Evolutionary conservation across 345 rosid species (phyloP).

Genomic region (Sisymbrium irio): DNA sequence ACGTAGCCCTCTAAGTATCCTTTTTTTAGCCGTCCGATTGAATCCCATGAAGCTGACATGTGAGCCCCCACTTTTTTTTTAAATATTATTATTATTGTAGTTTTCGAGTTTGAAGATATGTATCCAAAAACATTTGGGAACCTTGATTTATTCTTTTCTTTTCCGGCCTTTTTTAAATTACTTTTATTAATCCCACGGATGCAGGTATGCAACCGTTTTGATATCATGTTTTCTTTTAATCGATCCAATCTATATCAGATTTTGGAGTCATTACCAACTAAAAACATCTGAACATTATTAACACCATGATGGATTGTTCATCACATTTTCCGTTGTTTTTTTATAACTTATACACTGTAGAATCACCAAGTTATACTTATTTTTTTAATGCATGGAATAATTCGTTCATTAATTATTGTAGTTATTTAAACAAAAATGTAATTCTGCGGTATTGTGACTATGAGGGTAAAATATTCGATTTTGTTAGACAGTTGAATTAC

Average conservation of each 20-base stretch:
- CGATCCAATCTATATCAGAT: background rate
- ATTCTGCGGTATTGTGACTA: background rate
- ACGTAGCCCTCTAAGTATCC: conserved; percentile 10
- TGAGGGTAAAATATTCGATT: background rate
- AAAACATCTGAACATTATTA: background rate
- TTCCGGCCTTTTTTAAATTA: background rate
- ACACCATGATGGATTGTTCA: background rate
- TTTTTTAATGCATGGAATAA: background rate
- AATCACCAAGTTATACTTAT: background rate
- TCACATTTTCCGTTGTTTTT: background rate
- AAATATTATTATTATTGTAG: background rate
- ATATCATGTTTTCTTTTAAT: background rate
- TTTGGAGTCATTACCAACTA: conserved; percentile 24
- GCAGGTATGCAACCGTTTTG: conserved; percentile 17
- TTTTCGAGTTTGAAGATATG: conserved; percentile 13
- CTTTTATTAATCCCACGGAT: conserved; percentile 18
- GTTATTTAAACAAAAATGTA: background rate
- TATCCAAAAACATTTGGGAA: background rate
- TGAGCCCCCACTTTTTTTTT: conserved; percentile 35
- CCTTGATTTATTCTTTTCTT: background rate
- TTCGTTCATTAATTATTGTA: background rate
- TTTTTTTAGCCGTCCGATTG: conserved; percentile 36
- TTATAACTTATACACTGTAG: background rate
- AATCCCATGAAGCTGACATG: conserved; percentile 39
- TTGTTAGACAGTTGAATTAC: background rate